Percentiles rank a stretch among this genome's conserved stretches.
phyloP scores from a whole-genome alignment of 1,284 basidiomycete species.

The Albatrellus sp. region DNA sequence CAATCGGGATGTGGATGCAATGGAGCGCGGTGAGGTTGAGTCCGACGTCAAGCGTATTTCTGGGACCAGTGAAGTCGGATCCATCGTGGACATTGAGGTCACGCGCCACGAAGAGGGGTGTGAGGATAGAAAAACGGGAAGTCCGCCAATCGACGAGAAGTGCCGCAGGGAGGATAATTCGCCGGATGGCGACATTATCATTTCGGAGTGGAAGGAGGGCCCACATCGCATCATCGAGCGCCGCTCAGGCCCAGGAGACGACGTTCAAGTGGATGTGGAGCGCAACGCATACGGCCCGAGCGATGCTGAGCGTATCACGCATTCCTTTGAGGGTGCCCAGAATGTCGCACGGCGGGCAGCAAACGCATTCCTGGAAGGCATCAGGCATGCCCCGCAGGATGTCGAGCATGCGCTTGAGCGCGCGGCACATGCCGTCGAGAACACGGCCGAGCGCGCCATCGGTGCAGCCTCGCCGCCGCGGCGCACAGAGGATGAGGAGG shows the following conservation, averaged over 20 bases:
- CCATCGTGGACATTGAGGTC: conserved; percentile 6
- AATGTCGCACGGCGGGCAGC: not conserved
- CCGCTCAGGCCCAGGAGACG: conserved; percentile 40
- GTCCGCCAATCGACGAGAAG: conserved; percentile 13
- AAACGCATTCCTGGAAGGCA: not conserved
- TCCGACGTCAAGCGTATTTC: conserved; percentile 18
- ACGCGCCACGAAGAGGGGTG: conserved; percentile 8
- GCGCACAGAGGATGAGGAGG: conserved; percentile 4
- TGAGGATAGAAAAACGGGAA: conserved; percentile 11
- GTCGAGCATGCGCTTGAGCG: not conserved
- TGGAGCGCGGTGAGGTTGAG: conserved; percentile 35
- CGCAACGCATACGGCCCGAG: conserved; percentile 2
- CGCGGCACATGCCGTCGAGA: not conserved
- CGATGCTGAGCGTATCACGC: conserved; percentile 1
- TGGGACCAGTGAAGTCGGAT: not conserved
- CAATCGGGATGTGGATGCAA: conserved; percentile 51
- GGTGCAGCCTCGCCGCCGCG: not conserved
- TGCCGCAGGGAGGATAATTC: conserved; percentile 20
- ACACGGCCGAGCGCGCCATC: not conserved
- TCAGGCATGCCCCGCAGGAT: not conserved
- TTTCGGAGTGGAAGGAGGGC: conserved; percentile 60
- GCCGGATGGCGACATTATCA: conserved; percentile 30
- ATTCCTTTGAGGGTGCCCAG: not conserved
- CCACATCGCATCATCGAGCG: conserved; percentile 55
- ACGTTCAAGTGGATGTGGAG: conserved; percentile 23